Percentiles rank a stretch among this genome's conserved stretches.
Evolutionary conservation across 768 basidiomycete species (phyloP).

Genomic region (Termitomyces sp.): DNA sequence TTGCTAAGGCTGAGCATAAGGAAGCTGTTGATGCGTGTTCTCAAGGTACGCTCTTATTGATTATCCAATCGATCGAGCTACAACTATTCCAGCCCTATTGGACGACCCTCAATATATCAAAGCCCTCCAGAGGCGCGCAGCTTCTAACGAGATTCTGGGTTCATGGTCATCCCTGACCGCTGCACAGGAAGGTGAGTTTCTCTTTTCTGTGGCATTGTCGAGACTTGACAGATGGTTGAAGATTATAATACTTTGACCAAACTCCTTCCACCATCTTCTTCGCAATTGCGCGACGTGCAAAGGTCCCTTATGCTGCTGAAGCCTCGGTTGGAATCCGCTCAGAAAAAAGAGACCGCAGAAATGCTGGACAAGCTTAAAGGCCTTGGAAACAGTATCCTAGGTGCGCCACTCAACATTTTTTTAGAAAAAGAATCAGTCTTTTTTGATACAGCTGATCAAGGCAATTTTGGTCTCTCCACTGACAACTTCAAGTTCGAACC

Average conservation of each 20-base stretch:
- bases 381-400: constrained; percentile 84
- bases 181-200: constrained; percentile 71
- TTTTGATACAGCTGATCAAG: constrained; percentile 29
- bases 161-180: constrained; percentile 81
- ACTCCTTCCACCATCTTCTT: constrained; percentile 51
- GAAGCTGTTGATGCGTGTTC: constrained; percentile 78
- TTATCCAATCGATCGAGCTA: constrained; percentile 21
- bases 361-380: constrained; percentile 93
- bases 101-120: constrained; percentile 86
- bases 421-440: background rate
- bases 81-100: constrained; percentile 31
- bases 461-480: constrained; percentile 90
- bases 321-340: constrained; percentile 65
- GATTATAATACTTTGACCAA: constrained; percentile 75
- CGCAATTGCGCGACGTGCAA: constrained; percentile 42
- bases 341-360: constrained; percentile 84
- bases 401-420: constrained; percentile 29
- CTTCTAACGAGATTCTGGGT: constrained; percentile 72
- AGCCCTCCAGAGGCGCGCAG: constrained; percentile 83
- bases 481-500: constrained; percentile 97
- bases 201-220: background rate
- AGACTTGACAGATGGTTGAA: constrained; percentile 22
- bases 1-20: constrained; percentile 64
- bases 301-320: constrained; percentile 51
- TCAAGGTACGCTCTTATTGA: constrained; percentile 40